Evolutionary conservation across 2,329 filamentous ascomycete genomes (phyloP), one percentile per base, ranked within the genome.

Genomic region (Talaromyces sp.): DNA sequence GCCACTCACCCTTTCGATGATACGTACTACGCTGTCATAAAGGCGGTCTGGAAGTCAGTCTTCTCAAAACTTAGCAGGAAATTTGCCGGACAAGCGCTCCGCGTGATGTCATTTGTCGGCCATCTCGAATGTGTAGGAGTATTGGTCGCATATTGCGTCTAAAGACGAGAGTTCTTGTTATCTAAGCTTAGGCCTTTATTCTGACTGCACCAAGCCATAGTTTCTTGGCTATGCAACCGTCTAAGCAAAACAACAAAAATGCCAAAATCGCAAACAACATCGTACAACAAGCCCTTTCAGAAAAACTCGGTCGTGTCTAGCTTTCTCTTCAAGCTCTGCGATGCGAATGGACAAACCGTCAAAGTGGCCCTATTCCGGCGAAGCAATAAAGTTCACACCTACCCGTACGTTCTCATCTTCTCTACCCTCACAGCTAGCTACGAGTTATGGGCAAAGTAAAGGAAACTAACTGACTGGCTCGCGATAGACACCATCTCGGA

Each of bases 291-390:
- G 8, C 31, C 68, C 11, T 54, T 74, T 1, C 62, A 72, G 35
- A 70, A 71, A 45, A 72, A 76, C 59, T 69, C 72, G 1, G 77
- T 82, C 6, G 79, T 82, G n/a, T 82, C 80, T 1, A 77, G 75
- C 0, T 81, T 82, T 63, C 75, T 82, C 62, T 81, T 79, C 68
- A 73, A 72, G 8, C 64, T 67, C 4, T 68, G 69, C 0, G 66
- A 71, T 6, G 67, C 67, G 1, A 41, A 56, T 13, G 56, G 33
- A 43, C 58, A 43, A 11, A 47, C 57, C 3, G 77, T 82, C 1
- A 77, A 78, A 43, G 84, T 90, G 6, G 88, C 87, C 1, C 78
- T 90, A 0, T 90, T 90, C 72, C 80, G 82, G 52, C 82, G 88
- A 14, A 89, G 87, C 70, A 79, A 78, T 62, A 81, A 85, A 67